Conservation (phyloP, 257 asterid genomes). For the Scutellaria galericulata region DNA sequence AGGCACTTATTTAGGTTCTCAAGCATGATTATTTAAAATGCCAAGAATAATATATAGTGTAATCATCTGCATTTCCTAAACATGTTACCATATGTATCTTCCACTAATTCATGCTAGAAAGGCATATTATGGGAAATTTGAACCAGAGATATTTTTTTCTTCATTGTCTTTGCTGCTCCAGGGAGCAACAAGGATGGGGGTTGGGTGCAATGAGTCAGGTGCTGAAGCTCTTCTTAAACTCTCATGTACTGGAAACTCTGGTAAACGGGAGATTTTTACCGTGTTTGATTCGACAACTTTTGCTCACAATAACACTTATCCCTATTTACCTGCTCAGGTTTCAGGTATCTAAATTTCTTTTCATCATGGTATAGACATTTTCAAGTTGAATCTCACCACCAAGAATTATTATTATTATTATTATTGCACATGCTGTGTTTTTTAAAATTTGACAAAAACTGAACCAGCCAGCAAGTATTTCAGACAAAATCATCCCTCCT, state of each 20-base stretch:
- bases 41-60: not conserved
- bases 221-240: not conserved
- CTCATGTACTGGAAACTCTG: slow-evolving; percentile 2
- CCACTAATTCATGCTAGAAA: too few species aligned
- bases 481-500: not conserved
- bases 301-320: not conserved
- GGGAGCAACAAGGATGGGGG: not conserved
- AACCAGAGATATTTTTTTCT: not conserved
- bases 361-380: not conserved
- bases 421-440: not conserved
- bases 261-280: not conserved
- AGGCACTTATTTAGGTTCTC: slow-evolving; percentile 1
- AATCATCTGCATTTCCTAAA: slow-evolving; percentile 5
- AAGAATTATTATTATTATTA: not conserved
- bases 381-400: not conserved
- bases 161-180: not conserved
- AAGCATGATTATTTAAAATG: slow-evolving; percentile 11
- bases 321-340: not conserved
- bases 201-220: not conserved
- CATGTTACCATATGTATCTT: too few species aligned
- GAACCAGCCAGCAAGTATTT: slow-evolving; percentile 2
- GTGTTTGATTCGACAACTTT: not conserved
- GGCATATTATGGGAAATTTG: too few species aligned
- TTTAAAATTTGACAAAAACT: not conserved
- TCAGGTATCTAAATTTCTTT: slow-evolving; percentile 4